phyloP scores from a whole-genome alignment of 2,329 filamentous ascomycete genomes.

The Alternaria panax region DNA sequence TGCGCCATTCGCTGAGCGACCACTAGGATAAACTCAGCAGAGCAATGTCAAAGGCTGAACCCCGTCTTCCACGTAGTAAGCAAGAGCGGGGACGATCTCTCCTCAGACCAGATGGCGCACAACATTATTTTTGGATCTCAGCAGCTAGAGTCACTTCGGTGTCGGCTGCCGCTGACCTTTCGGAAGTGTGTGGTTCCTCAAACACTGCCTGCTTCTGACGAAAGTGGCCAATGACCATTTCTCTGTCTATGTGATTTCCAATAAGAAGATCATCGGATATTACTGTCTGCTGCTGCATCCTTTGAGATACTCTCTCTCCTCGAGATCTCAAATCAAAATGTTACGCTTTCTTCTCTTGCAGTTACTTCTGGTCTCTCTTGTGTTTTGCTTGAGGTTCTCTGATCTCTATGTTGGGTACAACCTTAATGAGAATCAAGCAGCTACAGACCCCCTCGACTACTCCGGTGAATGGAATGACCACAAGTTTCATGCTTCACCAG shows the following conservation, averaged over 20 bases:
- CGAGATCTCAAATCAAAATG: not conserved
- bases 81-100: not conserved
- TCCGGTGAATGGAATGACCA: constrained; percentile 64
- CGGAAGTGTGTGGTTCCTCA: not conserved
- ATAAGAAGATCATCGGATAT: not conserved
- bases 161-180: not conserved
- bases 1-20: not conserved
- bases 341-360: not conserved
- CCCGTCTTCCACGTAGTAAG: not conserved
- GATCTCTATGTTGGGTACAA: constrained; percentile 60
- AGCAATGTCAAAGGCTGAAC: not conserved
- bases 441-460: constrained; percentile 66
- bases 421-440: constrained; percentile 66
- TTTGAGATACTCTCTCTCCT: not conserved
- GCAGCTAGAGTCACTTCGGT: not conserved
- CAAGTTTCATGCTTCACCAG: constrained; percentile 62
- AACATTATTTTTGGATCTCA: constrained; percentile 21
- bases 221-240: not conserved
- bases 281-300: not conserved
- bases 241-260: not conserved
- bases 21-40: not conserved
- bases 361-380: not conserved
- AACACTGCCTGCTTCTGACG: not conserved
- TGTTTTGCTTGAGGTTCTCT: constrained; percentile 44
- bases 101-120: not conserved